A percentile compares a stretch with the other conserved stretches of the same genome.
Evolutionary conservation across 139 green algal species (phyloP).

Genomic region (Desmodesmus armatus): DNA sequence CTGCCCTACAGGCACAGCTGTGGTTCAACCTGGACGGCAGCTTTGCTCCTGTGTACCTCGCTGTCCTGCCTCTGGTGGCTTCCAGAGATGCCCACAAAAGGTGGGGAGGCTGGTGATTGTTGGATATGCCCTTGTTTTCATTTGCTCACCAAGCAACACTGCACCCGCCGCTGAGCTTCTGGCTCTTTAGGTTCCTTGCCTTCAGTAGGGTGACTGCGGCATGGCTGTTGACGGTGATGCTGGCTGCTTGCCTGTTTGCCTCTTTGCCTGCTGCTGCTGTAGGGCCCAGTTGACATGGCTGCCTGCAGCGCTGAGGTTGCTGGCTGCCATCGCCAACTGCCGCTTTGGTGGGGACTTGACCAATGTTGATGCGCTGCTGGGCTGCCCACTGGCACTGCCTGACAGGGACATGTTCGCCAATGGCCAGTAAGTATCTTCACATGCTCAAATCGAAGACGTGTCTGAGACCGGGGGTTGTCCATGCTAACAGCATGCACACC

Average conservation of each 20-base stretch:
- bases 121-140: too few species aligned
- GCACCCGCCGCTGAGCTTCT: too few species aligned
- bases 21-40: slow-evolving; percentile 50
- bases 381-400: slow-evolving; percentile 49
- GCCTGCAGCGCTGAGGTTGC: slow-evolving; percentile 15
- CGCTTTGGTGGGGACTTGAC: not conserved
- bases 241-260: not conserved
- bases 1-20: slow-evolving; percentile 23
- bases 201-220: too few species aligned
- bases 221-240: too few species aligned
- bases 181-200: too few species aligned
- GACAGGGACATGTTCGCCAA: slow-evolving; percentile 24
- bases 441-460: too few species aligned
- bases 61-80: not conserved
- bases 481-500: too few species aligned
- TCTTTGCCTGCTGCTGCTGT: not conserved
- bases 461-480: too few species aligned
- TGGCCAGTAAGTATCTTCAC: slow-evolving; percentile 6
- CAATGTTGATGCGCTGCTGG: slow-evolving; percentile 50
- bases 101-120: not conserved
- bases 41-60: slow-evolving; percentile 14
- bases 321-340: not conserved
- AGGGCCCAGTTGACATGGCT: slow-evolving; percentile 35
- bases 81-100: slow-evolving; percentile 16
- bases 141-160: too few species aligned